Conservation (phyloP, 2,329 filamentous ascomycete genomes). For the Ophiostoma angusticollis region DNA sequence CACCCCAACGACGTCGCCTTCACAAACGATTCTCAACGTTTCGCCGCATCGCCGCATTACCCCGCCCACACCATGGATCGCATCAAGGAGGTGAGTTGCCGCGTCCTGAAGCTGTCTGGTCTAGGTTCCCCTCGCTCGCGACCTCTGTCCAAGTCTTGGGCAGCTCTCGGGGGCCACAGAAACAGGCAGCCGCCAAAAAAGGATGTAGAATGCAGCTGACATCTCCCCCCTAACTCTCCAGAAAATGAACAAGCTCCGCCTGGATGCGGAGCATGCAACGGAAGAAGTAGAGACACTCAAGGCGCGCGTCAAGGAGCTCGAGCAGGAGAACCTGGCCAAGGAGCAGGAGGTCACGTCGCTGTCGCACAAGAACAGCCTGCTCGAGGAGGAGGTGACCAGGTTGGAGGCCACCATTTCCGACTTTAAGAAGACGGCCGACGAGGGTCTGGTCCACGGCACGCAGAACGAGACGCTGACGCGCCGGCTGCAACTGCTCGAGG, state of each 20-base stretch:
- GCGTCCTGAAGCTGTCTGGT: too few relatives aligned
- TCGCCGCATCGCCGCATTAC: neutral
- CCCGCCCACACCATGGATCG: slow-evolving; percentile 54
- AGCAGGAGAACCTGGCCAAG: slow-evolving; percentile 91
- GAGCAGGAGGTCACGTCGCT: slow-evolving; percentile 97
- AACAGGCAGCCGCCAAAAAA: neutral
- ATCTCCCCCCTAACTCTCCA: slow-evolving; percentile 31
- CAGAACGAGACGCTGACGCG: slow-evolving; percentile 87
- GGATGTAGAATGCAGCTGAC: too few relatives aligned
- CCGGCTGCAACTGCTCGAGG: slow-evolving; percentile 89
- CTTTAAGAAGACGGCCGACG: slow-evolving; percentile 73
- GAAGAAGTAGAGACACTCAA: slow-evolving; percentile 79
- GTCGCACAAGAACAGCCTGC: slow-evolving; percentile 84
- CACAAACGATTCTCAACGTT: slow-evolving; percentile 1
- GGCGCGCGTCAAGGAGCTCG: slow-evolving; percentile 72
- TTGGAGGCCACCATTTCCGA: slow-evolving; percentile 73
- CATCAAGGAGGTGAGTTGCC: slow-evolving; percentile 81
- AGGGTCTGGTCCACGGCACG: slow-evolving; percentile 68
- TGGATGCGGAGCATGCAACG: slow-evolving; percentile 79
- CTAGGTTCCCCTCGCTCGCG: too few relatives aligned
- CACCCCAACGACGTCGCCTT: neutral
- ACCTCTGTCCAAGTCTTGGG: too few relatives aligned
- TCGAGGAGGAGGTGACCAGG: slow-evolving; percentile 88
- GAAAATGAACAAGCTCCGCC: slow-evolving; percentile 92
- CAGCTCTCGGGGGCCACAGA: too few relatives aligned